Percentiles rank a stretch among this genome's conserved stretches.
phyloP scores from a whole-genome alignment of 805 yeast species.

The Pichia paraexigua region DNA sequence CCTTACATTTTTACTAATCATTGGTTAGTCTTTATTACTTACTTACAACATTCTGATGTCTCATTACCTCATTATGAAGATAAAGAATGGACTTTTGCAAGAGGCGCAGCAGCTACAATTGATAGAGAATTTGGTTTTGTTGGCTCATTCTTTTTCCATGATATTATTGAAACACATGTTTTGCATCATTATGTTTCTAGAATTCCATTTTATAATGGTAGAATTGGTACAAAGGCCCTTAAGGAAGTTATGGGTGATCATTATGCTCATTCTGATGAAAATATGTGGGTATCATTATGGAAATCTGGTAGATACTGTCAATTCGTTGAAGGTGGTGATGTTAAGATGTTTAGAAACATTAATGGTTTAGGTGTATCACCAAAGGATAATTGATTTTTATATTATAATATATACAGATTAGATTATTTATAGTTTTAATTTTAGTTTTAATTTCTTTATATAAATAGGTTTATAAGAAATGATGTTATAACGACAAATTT shows the following conservation, averaged over 20 bases:
- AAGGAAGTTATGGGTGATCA: constrained; percentile 80
- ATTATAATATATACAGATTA: not conserved
- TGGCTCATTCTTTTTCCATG: constrained; percentile 76
- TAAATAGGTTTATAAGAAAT: no score
- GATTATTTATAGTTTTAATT: not conserved
- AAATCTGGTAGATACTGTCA: constrained; percentile 59
- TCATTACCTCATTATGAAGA: constrained; percentile 73
- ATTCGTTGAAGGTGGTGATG: constrained; percentile 63
- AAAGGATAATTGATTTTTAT: not conserved
- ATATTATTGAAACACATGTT: constrained; percentile 85
- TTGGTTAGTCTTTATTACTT: constrained; percentile 85
- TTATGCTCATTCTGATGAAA: constrained; percentile 58
- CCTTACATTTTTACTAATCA: constrained; percentile 81
- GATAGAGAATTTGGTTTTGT: constrained; percentile 78
- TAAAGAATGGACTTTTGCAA: constrained; percentile 72
- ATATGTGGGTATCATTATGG: constrained; percentile 65
- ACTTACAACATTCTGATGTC: constrained; percentile 76
- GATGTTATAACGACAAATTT: no score
- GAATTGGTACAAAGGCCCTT: constrained; percentile 71
- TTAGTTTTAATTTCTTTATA: not conserved
- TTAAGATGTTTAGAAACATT: constrained; percentile 65
- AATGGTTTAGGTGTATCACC: constrained; percentile 48
- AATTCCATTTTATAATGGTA: constrained; percentile 83
- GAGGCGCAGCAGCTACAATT: constrained; percentile 87
- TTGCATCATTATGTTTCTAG: constrained; percentile 77